Evolutionary conservation across 768 basidiomycete genomes (phyloP).

Genomic region (Lactarius akahatsu): DNA sequence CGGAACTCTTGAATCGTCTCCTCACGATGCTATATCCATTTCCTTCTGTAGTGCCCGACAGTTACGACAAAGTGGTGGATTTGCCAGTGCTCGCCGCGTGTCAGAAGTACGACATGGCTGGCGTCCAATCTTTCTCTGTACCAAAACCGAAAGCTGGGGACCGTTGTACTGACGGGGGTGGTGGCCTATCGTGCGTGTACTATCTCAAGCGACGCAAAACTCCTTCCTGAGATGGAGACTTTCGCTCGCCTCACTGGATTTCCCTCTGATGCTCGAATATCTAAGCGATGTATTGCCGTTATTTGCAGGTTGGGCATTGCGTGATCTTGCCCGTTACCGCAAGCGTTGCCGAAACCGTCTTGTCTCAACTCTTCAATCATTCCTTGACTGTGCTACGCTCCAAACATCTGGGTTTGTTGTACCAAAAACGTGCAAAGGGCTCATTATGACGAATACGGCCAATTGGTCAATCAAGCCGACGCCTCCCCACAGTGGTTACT

Average conservation of each 20-base stretch:
- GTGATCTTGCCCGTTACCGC: conserved; percentile 3
- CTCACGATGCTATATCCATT: conserved; percentile 6
- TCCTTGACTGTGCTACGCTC: background rate
- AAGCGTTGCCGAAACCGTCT: background rate
- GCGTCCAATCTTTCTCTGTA: conserved; percentile 6
- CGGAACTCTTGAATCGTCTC: conserved; percentile 11
- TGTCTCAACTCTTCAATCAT: background rate
- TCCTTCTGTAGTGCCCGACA: background rate
- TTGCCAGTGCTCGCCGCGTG: conserved; percentile 26
- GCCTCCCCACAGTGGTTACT: conserved; percentile 5
- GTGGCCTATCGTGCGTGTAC: conserved; percentile 25
- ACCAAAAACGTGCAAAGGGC: background rate
- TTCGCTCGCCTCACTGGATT: background rate
- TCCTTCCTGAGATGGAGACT: background rate
- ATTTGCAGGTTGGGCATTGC: conserved; percentile 12
- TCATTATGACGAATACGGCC: no score
- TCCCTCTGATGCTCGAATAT: background rate
- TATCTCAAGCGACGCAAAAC: conserved; percentile 15
- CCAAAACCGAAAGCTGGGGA: background rate
- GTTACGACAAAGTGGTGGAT: background rate
- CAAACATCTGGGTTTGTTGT: background rate
- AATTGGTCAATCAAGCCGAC: no score
- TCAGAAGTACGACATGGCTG: conserved; percentile 32
- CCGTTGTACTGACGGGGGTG: background rate
- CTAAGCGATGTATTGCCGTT: background rate